Conservation (phyloP, 257 asterid species). For the Solanum pennellii region DNA sequence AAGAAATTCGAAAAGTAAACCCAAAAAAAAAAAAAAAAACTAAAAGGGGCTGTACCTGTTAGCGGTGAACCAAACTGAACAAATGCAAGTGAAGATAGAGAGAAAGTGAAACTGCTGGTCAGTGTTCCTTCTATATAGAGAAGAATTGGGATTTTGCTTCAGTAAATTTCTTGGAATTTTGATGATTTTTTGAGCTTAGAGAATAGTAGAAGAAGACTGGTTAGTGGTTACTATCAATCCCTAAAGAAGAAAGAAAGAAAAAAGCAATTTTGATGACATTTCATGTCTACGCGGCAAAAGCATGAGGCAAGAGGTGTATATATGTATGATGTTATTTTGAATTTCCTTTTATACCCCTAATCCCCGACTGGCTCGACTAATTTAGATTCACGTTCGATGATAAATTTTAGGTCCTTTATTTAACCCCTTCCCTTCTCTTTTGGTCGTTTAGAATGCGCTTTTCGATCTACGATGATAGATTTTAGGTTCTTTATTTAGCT, state of each 20-base stretch:
- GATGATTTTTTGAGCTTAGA: not conserved
- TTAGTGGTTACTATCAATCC: not conserved
- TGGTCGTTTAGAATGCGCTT: too few relatives aligned
- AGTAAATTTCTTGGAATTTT: not conserved
- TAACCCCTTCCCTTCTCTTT: not conserved
- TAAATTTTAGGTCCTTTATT: not conserved
- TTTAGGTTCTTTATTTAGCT: not conserved
- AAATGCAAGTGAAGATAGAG: not conserved
- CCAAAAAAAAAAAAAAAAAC: not conserved
- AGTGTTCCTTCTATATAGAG: not conserved
- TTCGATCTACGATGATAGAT: not conserved
- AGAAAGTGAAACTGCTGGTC: not conserved
- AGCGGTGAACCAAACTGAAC: not conserved
- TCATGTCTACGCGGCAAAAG: slow-evolving; percentile 6
- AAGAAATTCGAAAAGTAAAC: not conserved
- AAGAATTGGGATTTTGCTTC: not conserved
- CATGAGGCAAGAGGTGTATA: not conserved
- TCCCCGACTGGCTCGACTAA: not conserved
- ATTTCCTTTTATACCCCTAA: not conserved
- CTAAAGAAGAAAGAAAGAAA: not conserved
- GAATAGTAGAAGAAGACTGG: not conserved
- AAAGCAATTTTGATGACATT: not conserved
- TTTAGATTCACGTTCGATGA: not conserved
- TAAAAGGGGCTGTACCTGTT: not conserved
- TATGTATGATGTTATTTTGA: not conserved